These are phyloP conservation scores for Botrytis medusae DNA, from an alignment of 2,329 filamentous ascomycete genomes.

Conservation along the genomic window DNA sequence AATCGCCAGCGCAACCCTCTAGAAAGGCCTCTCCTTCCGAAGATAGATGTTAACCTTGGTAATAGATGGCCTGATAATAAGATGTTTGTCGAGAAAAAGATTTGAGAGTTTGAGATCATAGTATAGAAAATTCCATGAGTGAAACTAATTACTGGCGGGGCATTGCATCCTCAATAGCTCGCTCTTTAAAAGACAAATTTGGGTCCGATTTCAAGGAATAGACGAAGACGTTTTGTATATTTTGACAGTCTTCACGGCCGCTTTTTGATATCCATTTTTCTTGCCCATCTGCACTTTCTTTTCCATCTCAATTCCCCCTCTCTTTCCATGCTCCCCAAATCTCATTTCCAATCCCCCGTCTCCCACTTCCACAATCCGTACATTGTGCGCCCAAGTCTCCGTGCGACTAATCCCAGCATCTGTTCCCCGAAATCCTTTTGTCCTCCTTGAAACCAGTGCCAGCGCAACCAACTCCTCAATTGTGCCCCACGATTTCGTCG, in stretches of 20 bases:
- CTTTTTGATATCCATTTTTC: background rate
- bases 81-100: background rate
- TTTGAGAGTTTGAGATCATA: background rate
- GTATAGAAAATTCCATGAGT: background rate
- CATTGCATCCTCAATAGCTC: background rate
- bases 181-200: accelerated
- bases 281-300: background rate
- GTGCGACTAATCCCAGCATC: background rate
- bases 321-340: background rate
- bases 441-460: background rate
- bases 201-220: background rate
- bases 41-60: background rate
- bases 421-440: background rate
- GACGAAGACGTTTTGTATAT: background rate
- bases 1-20: too few species aligned
- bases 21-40: background rate
- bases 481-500: background rate
- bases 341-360: background rate
- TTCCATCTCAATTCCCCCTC: background rate
- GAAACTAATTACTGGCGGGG: background rate
- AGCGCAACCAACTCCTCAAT: background rate
- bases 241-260: background rate
- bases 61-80: background rate
- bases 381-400: background rate
- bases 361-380: background rate